Evolutionary conservation across 2,329 filamentous ascomycete genomes (phyloP).

Genomic region (Nemania sp.): DNA sequence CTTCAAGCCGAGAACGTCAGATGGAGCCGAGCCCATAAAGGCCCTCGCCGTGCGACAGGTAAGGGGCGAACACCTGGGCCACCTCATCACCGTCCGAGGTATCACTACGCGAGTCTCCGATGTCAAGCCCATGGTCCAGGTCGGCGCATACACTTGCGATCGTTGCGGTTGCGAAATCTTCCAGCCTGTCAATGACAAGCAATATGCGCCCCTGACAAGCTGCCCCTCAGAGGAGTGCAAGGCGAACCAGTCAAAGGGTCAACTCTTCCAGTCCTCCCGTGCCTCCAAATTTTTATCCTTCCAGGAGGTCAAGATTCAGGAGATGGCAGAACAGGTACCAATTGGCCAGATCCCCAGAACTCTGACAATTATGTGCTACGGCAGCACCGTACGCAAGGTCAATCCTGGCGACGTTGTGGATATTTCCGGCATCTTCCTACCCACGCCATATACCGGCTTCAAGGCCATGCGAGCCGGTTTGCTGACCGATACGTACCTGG

Average conservation of each 20-base stretch:
- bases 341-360: slow-evolving; percentile 96
- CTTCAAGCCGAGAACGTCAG: slow-evolving; percentile 87
- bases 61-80: slow-evolving; percentile 87
- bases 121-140: slow-evolving; percentile 95
- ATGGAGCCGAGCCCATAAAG: slow-evolving; percentile 64
- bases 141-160: slow-evolving; percentile 97
- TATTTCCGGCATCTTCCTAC: slow-evolving; percentile 91
- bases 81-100: slow-evolving; percentile 89
- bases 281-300: slow-evolving; percentile 97
- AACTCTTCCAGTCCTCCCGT: slow-evolving; percentile 90
- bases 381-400: slow-evolving; percentile 80
- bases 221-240: slow-evolving; percentile 92
- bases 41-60: slow-evolving; percentile 90
- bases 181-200: slow-evolving; percentile 89
- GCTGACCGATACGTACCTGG: slow-evolving; percentile 95
- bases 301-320: slow-evolving; percentile 98
- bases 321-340: slow-evolving; percentile 98
- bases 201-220: slow-evolving; percentile 82
- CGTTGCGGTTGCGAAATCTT: slow-evolving; percentile 96
- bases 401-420: slow-evolving; percentile 95
- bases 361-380: slow-evolving; percentile 86
- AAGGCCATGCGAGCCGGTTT: slow-evolving; percentile 94
- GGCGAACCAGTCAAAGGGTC: slow-evolving; percentile 87
- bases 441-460: slow-evolving; percentile 98
- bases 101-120: slow-evolving; percentile 96